Conservation (phyloP, 2,329 filamentous ascomycete genomes). For the Orbilia brochopaga region DNA sequence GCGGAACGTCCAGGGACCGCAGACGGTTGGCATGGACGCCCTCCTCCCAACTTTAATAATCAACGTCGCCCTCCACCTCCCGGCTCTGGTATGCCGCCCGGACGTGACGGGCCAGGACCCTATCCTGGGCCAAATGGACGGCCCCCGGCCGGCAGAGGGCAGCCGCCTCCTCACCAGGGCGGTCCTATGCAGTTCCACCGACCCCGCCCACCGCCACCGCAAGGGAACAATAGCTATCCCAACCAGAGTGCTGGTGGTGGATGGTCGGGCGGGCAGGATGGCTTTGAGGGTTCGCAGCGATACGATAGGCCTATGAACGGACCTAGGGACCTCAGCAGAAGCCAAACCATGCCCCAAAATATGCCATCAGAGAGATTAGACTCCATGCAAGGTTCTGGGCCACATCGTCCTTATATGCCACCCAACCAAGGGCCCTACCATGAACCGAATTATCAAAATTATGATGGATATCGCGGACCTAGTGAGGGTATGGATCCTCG, state of each 20-base stretch:
- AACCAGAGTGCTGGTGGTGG: slow-evolving; percentile 4
- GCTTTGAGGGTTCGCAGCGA: slow-evolving; percentile 5
- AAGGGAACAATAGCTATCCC: slow-evolving; percentile 13
- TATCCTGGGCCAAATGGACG: slow-evolving; percentile 11
- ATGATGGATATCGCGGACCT: slow-evolving; percentile 19
- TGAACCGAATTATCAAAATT: slow-evolving; percentile 1
- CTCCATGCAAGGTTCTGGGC: slow-evolving; percentile 15
- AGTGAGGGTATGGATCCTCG: slow-evolving; percentile 5
- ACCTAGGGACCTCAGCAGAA: slow-evolving; percentile 27
- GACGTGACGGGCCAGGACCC: slow-evolving; percentile 12
- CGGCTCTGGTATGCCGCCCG: slow-evolving; percentile 1
- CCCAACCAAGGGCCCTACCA: slow-evolving; percentile 10
- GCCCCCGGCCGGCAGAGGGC: slow-evolving; percentile 15
- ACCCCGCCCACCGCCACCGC: slow-evolving; percentile 27
- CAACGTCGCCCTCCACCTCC: slow-evolving; percentile 31
- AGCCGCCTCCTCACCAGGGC: slow-evolving; percentile 10
- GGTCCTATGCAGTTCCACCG: slow-evolving; percentile 33
- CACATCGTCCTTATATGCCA: slow-evolving; percentile 11
- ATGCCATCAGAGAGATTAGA: slow-evolving; percentile 9
- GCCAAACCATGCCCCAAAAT: slow-evolving; percentile 34
- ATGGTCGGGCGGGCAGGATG: slow-evolving; percentile 17
- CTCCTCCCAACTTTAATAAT: slow-evolving; percentile 4
- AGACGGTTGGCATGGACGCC: slow-evolving; percentile 37
- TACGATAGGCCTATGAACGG: slow-evolving; percentile 20
- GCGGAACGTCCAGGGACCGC: slow-evolving; percentile 14